A percentile compares a stretch with the other conserved stretches of the same genome.
phyloP scores from a whole-genome alignment of 2,329 filamentous ascomycete species.

The Zalaria obscura region DNA sequence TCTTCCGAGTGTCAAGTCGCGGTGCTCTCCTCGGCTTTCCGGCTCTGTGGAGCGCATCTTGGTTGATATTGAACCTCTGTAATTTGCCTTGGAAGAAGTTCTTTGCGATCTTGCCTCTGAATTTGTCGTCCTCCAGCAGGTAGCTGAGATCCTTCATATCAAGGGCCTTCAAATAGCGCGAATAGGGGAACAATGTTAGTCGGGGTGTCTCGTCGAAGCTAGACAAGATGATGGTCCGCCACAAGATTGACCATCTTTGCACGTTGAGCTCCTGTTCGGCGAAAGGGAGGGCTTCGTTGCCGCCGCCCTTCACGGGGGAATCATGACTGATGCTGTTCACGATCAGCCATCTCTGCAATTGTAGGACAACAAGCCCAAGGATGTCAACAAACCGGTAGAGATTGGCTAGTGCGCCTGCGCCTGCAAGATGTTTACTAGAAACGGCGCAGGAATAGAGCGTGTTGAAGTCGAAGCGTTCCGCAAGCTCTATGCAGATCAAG shows the following conservation, averaged over 20 bases:
- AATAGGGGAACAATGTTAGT: constrained; percentile 52
- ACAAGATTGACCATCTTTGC: constrained; percentile 48
- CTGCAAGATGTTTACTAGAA: constrained; percentile 40
- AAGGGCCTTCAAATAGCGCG: constrained; percentile 49
- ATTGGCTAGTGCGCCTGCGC: constrained; percentile 41
- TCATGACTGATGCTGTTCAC: constrained; percentile 26
- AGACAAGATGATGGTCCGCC: constrained; percentile 55
- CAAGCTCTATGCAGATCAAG: constrained; percentile 46
- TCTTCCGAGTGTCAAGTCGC: constrained; percentile 25
- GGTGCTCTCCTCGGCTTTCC: constrained; percentile 9
- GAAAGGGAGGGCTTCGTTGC: constrained; percentile 23
- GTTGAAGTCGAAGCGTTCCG: constrained; percentile 40
- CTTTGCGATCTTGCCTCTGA: constrained; percentile 40
- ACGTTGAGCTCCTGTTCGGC: constrained; percentile 32
- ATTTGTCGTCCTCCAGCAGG: constrained; percentile 45
- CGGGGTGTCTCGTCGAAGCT: constrained; percentile 27
- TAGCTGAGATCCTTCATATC: constrained; percentile 47
- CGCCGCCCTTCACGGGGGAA: constrained; percentile 29
- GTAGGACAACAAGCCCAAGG: not conserved
- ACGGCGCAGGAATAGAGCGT: constrained; percentile 47
- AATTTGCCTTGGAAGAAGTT: constrained; percentile 39
- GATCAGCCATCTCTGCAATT: not conserved
- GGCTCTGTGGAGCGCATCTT: constrained; percentile 10
- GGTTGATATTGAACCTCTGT: constrained; percentile 25
- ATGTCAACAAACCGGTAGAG: constrained; percentile 43